Conservation (phyloP, 371 early-diverging fungal genomes). For the Rhizopus stolonifer region DNA sequence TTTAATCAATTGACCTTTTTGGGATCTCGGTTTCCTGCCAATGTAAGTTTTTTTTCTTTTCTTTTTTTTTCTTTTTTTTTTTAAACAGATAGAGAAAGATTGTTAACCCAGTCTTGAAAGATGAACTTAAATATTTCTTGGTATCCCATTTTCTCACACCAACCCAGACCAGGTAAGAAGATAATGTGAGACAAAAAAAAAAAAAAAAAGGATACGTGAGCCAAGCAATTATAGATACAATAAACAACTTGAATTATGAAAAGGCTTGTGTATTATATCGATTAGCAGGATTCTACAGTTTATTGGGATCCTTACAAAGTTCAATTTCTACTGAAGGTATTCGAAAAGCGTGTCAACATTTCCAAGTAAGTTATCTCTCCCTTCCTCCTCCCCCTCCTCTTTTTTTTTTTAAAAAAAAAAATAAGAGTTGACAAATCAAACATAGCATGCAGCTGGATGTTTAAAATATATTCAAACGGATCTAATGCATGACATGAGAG, state of each 20-base stretch:
- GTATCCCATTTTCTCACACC: constrained; percentile 21
- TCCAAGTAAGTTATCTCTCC: constrained; percentile 79
- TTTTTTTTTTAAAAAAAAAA: background rate
- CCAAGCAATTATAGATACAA: constrained; percentile 11
- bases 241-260: constrained; percentile 73
- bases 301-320: constrained; percentile 68
- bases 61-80: background rate
- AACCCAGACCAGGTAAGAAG: constrained; percentile 16
- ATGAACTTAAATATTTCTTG: constrained; percentile 18
- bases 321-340: constrained; percentile 68
- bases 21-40: constrained; percentile 42
- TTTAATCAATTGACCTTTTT: constrained; percentile 45
- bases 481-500: constrained; percentile 57
- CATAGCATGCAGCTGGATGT: constrained; percentile 77
- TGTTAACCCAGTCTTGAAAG: no score
- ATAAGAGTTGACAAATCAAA: background rate
- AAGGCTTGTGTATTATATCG: constrained; percentile 82
- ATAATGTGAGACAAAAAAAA: background rate
- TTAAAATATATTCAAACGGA: constrained; percentile 61
- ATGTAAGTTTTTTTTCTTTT: constrained; percentile 29
- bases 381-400: no score
- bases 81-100: no score
- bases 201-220: constrained; percentile 14
- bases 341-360: constrained; percentile 71
- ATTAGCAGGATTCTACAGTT: constrained; percentile 80